Evolutionary conservation across 768 basidiomycete genomes (phyloP).

Genomic region (Termitomyces sp.): DNA sequence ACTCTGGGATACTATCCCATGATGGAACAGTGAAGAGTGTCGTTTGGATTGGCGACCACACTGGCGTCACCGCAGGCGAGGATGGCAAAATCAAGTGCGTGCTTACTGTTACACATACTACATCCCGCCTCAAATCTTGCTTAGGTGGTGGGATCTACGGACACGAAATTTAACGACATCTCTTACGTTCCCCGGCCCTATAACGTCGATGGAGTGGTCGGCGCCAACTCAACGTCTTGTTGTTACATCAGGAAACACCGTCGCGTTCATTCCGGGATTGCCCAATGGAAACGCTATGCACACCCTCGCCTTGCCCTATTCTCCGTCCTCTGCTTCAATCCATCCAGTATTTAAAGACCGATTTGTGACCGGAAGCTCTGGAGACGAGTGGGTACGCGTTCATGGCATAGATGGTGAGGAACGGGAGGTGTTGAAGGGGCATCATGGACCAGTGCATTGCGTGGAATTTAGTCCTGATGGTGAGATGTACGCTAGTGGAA

Average conservation of each 20-base stretch:
- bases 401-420: conserved; percentile 91
- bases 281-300: conserved; percentile 65
- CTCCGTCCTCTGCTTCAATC: conserved; percentile 91
- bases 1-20: conserved; percentile 60
- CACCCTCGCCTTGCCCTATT: conserved; percentile 74
- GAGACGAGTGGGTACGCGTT: conserved; percentile 95
- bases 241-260: conserved; percentile 87
- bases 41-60: conserved; percentile 87
- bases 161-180: conserved; percentile 67
- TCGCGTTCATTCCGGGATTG: conserved; percentile 82
- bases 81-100: conserved; percentile 85
- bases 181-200: conserved; percentile 68
- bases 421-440: conserved; percentile 88
- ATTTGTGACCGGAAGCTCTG: conserved; percentile 86
- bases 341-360: conserved; percentile 86
- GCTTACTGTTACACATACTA: background rate
- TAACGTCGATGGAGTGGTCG: conserved; percentile 94
- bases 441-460: conserved; percentile 95
- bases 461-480: conserved; percentile 95
- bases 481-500: conserved; percentile 95
- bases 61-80: conserved; percentile 86
- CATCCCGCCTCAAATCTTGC: conserved; percentile 12
- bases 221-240: conserved; percentile 75
- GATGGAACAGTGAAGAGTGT: conserved; percentile 91
- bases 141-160: conserved; percentile 95